These are phyloP conservation scores for Tephrocybe sp. DNA, from an alignment of 768 basidiomycete species.

Conservation along the genomic window DNA sequence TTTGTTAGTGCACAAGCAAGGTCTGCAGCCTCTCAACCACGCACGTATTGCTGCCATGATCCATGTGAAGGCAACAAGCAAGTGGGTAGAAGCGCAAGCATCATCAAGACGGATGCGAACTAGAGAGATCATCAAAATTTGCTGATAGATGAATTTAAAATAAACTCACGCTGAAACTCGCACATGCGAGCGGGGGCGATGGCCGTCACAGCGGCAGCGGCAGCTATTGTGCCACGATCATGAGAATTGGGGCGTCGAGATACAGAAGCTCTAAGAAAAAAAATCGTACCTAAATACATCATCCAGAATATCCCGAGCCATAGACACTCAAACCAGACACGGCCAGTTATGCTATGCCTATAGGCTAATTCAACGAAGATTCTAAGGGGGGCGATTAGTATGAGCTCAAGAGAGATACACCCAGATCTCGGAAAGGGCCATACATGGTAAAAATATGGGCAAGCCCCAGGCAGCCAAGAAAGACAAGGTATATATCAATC, in stretches of 20 bases:
- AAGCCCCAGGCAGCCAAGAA: conserved; percentile 59
- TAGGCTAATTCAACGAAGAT: conserved; percentile 60
- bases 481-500: conserved; percentile 60
- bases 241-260: neutral
- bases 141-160: neutral
- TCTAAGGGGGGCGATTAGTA: conserved; percentile 26
- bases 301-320: conserved; percentile 62
- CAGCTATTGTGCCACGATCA: conserved; percentile 35
- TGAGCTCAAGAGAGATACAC: conserved; percentile 5
- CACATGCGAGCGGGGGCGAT: conserved; percentile 38
- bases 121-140: conserved; percentile 2
- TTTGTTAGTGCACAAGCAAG: conserved; percentile 2
- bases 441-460: conserved; percentile 61
- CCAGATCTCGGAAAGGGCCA: too few species aligned
- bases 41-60: conserved; percentile 34
- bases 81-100: conserved; percentile 51
- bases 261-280: neutral
- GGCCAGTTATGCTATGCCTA: conserved; percentile 48
- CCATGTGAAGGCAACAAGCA: conserved; percentile 57
- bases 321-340: conserved; percentile 70
- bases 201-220: conserved; percentile 48
- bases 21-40: conserved; percentile 18
- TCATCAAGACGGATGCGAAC: conserved; percentile 11
- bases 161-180: conserved; percentile 24
- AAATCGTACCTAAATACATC: conserved; percentile 56